A percentile compares a stretch with the other conserved stretches of the same genome.
Evolutionary conservation across 768 basidiomycete genomes (phyloP).

Genomic region (Mycena sanguinolenta): DNA sequence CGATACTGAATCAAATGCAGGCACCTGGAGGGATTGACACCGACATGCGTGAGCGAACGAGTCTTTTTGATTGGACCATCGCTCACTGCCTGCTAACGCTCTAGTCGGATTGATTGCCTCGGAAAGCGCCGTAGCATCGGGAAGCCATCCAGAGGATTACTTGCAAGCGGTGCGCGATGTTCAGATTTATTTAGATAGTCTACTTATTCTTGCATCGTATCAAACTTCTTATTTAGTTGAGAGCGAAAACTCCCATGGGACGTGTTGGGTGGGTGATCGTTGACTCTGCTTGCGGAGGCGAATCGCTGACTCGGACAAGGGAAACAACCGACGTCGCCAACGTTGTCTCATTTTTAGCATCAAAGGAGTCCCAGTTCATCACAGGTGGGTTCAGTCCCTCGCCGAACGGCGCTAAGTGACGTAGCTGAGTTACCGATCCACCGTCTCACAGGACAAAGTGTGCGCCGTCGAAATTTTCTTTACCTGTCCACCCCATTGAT

Average conservation of each 20-base stretch:
- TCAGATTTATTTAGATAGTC: not conserved
- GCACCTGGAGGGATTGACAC: slow-evolving; percentile 42
- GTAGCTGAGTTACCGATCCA: not conserved
- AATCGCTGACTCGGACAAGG: slow-evolving; percentile 31
- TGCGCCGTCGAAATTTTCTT: not conserved
- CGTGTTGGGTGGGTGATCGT: slow-evolving; percentile 7
- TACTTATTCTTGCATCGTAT: not conserved
- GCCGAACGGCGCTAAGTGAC: no score
- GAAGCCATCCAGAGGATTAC: slow-evolving; percentile 7
- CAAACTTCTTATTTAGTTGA: slow-evolving; percentile 13
- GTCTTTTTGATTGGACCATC: not conserved
- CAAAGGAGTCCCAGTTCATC: slow-evolving; percentile 46
- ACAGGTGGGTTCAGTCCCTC: slow-evolving; percentile 39
- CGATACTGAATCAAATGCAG: no score
- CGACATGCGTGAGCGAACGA: slow-evolving; percentile 25
- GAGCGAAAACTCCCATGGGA: slow-evolving; percentile 16
- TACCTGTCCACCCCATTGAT: no score
- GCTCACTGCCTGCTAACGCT: not conserved
- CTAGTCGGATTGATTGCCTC: slow-evolving; percentile 21
- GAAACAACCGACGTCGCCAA: slow-evolving; percentile 38
- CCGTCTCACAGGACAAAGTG: slow-evolving; percentile 25
- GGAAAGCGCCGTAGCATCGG: slow-evolving; percentile 6
- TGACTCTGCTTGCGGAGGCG: not conserved
- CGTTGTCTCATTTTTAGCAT: slow-evolving; percentile 50
- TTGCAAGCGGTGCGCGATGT: slow-evolving; percentile 2